A percentile compares a stretch with the other conserved stretches of the same genome.
Evolutionary conservation across 805 yeast genomes (phyloP).

Genomic region (Grigorovia transvaalensis): DNA sequence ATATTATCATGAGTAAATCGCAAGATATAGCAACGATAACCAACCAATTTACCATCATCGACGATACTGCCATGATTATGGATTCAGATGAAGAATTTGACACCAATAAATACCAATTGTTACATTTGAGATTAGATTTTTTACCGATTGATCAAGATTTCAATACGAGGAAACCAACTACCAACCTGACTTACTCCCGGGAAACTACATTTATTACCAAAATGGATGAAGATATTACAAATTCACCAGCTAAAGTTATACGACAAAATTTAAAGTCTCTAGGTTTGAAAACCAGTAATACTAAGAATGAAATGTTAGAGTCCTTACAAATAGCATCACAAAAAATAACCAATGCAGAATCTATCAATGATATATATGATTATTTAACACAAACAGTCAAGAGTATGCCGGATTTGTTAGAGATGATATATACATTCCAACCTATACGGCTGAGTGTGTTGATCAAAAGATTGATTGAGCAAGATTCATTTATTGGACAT

Average conservation of each 20-base stretch:
- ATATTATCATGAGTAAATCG: neutral
- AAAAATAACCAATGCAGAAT: constrained; percentile 5
- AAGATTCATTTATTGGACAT: constrained; percentile 20
- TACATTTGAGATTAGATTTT: neutral
- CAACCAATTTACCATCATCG: neutral
- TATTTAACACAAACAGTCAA: constrained; percentile 16
- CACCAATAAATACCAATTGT: neutral
- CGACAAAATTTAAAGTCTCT: constrained; percentile 15
- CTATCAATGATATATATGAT: constrained; percentile 11
- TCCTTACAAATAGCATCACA: constrained; percentile 23
- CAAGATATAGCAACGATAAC: neutral
- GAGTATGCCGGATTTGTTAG: constrained; percentile 15
- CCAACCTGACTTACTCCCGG: too few relatives aligned
- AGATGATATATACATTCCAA: constrained; percentile 23
- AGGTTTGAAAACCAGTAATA: constrained; percentile 23
- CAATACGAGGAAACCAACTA: neutral
- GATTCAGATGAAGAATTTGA: neutral
- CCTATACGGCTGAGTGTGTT: constrained; percentile 18
- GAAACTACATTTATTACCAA: too few relatives aligned
- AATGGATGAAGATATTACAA: neutral
- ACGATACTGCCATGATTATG: neutral
- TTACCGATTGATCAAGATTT: too few relatives aligned
- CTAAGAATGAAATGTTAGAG: constrained; percentile 21
- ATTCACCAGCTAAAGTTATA: constrained; percentile 15
- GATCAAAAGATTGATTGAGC: constrained; percentile 9